phyloP scores from a whole-genome alignment of 805 yeast species.

The baker's yeast (Saccharomyces cerevisiae) region DNA sequence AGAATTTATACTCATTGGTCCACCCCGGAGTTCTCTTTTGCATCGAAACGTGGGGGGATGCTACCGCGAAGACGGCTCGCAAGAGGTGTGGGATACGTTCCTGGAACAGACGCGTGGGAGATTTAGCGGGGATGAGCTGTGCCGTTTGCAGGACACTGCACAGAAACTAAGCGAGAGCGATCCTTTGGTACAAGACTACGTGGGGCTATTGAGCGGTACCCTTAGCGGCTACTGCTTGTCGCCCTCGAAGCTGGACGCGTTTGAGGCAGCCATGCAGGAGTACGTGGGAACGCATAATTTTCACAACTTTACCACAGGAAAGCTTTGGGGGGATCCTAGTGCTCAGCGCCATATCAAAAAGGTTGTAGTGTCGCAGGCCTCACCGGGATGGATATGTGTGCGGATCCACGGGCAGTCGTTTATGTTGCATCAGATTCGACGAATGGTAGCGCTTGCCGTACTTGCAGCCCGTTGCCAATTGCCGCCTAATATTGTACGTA shows the following conservation, averaged over 20 bases:
- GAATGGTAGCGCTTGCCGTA: slow-evolving; percentile 86
- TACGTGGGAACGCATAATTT: slow-evolving; percentile 82
- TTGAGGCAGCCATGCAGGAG: slow-evolving; percentile 53
- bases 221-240: slow-evolving; percentile 58
- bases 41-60: slow-evolving; percentile 37
- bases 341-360: slow-evolving; percentile 67
- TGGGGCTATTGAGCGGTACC: slow-evolving; percentile 45
- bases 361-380: slow-evolving; percentile 69
- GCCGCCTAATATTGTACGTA: slow-evolving; percentile 55
- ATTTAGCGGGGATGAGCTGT: slow-evolving; percentile 2
- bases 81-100: slow-evolving; percentile 16
- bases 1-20: slow-evolving; percentile 72
- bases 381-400: slow-evolving; percentile 83
- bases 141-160: not conserved
- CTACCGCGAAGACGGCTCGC: slow-evolving; percentile 23
- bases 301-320: slow-evolving; percentile 71
- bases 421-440: slow-evolving; percentile 91
- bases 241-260: slow-evolving; percentile 43
- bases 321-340: slow-evolving; percentile 62
- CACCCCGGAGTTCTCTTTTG: slow-evolving; percentile 57
- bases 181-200: slow-evolving; percentile 11
- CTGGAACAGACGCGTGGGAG: slow-evolving; percentile 43
- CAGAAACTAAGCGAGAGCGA: slow-evolving; percentile 28
- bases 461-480: slow-evolving; percentile 69
- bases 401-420: slow-evolving; percentile 92